Conservation (phyloP, 2,329 filamentous ascomycete species). For the Claviceps sp. region DNA sequence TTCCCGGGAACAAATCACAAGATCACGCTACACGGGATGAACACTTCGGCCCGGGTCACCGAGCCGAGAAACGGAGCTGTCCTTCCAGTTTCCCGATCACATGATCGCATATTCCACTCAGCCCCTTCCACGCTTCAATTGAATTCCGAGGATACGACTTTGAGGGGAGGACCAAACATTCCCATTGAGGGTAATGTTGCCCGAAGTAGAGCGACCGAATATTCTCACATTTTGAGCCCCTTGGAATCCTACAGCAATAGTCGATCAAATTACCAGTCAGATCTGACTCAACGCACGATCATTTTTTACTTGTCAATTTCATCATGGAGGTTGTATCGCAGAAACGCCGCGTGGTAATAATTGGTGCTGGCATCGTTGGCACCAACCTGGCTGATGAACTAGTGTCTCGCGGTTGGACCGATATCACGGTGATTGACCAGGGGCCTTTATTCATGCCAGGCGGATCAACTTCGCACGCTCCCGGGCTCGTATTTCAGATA, state of each 20-base stretch:
- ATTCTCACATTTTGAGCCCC: too few species aligned
- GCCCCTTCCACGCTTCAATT: not conserved
- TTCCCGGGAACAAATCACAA: not conserved
- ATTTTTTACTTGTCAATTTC: too few species aligned
- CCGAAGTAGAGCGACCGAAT: too few species aligned
- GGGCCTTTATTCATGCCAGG: conserved; percentile 49
- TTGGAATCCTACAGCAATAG: too few species aligned
- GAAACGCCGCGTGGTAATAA: conserved; percentile 38
- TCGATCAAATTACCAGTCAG: too few species aligned
- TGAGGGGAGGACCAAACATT: not conserved
- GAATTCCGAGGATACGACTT: not conserved
- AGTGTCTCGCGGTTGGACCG: conserved; percentile 44
- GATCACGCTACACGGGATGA: not conserved
- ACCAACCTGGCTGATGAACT: conserved; percentile 52
- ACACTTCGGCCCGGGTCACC: not conserved
- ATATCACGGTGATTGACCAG: conserved; percentile 53
- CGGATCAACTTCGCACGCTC: conserved; percentile 52
- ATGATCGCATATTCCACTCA: not conserved
- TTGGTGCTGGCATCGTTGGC: conserved; percentile 52
- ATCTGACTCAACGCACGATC: too few species aligned
- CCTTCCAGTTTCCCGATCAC: not conserved
- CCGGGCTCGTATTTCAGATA: conserved; percentile 51
- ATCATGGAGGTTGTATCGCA: conserved; percentile 17
- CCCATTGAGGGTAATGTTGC: too few species aligned
- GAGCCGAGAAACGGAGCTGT: not conserved